Evolutionary conservation across 1,284 basidiomycete species (phyloP), one percentile per base, ranked within the genome.

Genomic region (Trichosporon sp.): DNA sequence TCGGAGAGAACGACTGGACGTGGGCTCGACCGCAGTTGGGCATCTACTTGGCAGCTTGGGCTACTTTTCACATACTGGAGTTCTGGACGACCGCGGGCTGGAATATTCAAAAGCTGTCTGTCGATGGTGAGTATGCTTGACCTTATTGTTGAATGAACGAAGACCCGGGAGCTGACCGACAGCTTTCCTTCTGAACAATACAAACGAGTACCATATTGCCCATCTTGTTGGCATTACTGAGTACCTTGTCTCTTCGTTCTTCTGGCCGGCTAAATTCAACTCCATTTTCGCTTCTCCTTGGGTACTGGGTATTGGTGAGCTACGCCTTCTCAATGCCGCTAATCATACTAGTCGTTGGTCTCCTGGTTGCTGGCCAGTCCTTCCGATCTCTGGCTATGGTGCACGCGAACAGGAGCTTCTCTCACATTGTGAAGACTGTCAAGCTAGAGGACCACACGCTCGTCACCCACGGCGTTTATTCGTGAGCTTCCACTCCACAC

Each of bases 131-230:
- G 91, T 37, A 25, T 25, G 8, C 4, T 14, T n/a, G 2, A 2
- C 21, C 10, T 10, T 40, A n/a, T 21, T 27, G 23, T 23, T 27
- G 16, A 21, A 37, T 21, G n/a, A 2, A 29, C 33, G 36, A 58
- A 13, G 40, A 23, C 19, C 2, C 10, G 23, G 3, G 13, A 31
- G 14, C 46, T 44, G 4, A 52, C 66, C 44, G 44, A 23, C 67
- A 97, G 95, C 95, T 0, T 99, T 94, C 79, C 84, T 99, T 3
- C 85, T 99, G 34, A 91, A 97, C 74, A 99, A 99, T 74, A 92
- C 93, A 0, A 74, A 81, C 1, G 83, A 86, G 76, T 99, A 99
- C 79, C 91, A 94, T 74, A 75, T 90, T 49, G 95, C 95, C 1
- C 92, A 99, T 77, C 81, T 84, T 13, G 79, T 85, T 44, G 94